Base-by-base conservation (phyloP, 2,329 filamentous ascomycete genomes). In the Pseudodiploospora longispora region DNA sequence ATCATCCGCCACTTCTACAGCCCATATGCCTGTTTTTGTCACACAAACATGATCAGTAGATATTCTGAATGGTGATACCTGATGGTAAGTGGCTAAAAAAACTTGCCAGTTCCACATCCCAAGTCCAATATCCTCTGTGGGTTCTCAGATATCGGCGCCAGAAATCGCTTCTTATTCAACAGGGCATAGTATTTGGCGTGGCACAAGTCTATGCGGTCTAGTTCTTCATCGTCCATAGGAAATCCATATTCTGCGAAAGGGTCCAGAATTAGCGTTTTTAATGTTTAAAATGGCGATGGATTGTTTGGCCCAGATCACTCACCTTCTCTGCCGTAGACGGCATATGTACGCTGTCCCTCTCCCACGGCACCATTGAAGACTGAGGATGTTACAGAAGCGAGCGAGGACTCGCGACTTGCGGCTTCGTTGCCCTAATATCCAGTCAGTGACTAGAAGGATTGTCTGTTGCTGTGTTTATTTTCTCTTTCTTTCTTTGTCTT, bases 1-100 rank as follows among this genome's bases (percentile, higher is more conserved):
- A 8, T 51, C 46, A 70, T 10, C 74, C 66, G 36, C 72, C 70
- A 61, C 49, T 34, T 63, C 60, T 6, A 61, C 60, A 19, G 52
- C 54, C 60, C 60, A 63, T 40, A 61, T 60, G 6, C 60, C 57
- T 56, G 37, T 19, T 19, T 19, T 19, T 19, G 19, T 19, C 19
- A 19, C 19, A 19, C 19, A 19, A 19, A 32, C 12, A 37, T n/a
- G 30, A 12, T 37, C 34, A 43, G 33, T 40, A 7, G 31, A 30
- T 7, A 10, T 7, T 38, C 31, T 35, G 1, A 28, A 29, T 28
- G 3, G 6, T 10, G 31, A 30, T 27, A 30, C 44, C 32, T 38
- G 38, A 32, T 39, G 35, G 28, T 30, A 10, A 28, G 10, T 32
- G 10, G 7, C 29, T 10, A 28, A 30, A 36, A 10, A n/a, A 30